Evolutionary conservation across 352 stramenopile species (phyloP).

Genomic region (Aphanomyces euteiches): DNA sequence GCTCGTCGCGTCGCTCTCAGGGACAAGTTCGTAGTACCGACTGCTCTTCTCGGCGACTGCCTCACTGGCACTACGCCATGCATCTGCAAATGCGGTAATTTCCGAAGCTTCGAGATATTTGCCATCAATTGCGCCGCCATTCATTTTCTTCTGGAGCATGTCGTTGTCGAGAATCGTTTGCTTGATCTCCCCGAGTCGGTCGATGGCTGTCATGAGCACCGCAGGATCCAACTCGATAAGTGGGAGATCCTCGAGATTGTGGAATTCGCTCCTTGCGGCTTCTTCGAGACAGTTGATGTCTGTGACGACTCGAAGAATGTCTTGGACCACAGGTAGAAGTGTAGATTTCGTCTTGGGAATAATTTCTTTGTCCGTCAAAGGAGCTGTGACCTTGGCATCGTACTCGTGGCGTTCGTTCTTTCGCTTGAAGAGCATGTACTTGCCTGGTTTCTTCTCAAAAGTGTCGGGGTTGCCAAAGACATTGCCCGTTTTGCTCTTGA

Average conservation of each 20-base stretch:
- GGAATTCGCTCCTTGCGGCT: conserved; percentile 48
- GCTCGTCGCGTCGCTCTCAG: conserved; percentile 61
- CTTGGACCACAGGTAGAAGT: conserved; percentile 42
- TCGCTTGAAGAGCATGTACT: conserved; percentile 74
- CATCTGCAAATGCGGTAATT: conserved; percentile 46
- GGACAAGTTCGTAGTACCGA: conserved; percentile 79
- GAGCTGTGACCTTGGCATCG: conserved; percentile 49
- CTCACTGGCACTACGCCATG: conserved; percentile 53
- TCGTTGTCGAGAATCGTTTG: conserved; percentile 48
- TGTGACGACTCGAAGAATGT: conserved; percentile 64
- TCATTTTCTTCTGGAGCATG: conserved; percentile 48
- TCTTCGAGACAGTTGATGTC: conserved; percentile 67
- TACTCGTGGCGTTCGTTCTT: conserved; percentile 54
- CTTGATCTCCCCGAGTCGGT: conserved; percentile 49
- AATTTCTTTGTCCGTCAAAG: conserved; percentile 56
- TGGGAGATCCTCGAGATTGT: conserved; percentile 52
- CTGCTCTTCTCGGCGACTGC: conserved; percentile 65
- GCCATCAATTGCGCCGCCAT: conserved; percentile 40
- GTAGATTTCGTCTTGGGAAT: conserved; percentile 32
- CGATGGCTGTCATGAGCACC: conserved; percentile 47
- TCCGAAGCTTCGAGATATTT: conserved; percentile 42
- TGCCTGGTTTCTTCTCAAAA: conserved; percentile 59
- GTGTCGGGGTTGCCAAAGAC: conserved; percentile 50
- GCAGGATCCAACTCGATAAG: conserved; percentile 49
- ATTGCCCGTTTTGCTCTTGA: conserved; percentile 71